phyloP scores from a whole-genome alignment of 73 alveolate species.

The Paramecium sonneborni region DNA sequence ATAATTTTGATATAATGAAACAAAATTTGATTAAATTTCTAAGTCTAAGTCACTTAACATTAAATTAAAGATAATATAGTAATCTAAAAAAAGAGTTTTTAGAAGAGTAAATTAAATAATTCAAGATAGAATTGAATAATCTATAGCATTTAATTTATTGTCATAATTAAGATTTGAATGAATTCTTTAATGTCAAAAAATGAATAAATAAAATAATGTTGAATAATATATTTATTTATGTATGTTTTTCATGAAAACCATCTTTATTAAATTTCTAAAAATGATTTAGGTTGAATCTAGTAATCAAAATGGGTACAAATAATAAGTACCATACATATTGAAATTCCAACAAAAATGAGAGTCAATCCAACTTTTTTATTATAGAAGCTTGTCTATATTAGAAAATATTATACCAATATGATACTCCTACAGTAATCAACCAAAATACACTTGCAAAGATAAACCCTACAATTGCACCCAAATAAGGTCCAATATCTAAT shows the following conservation, averaged over 20 bases:
- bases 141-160: not conserved
- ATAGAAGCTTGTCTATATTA: constrained; percentile 44
- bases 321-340: not conserved
- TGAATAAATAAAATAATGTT: not conserved
- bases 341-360: not conserved
- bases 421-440: constrained; percentile 42
- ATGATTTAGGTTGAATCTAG: not conserved
- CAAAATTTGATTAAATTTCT: not conserved
- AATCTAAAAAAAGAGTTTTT: not conserved
- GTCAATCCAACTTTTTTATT: constrained; percentile 13
- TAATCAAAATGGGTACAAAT: constrained; percentile 22
- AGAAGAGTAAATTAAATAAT: not conserved
- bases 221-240: not conserved
- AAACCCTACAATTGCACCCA: constrained; percentile 50
- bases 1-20: not conserved
- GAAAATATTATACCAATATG: constrained; percentile 4
- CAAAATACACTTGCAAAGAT: constrained; percentile 49
- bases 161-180: not conserved
- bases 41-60: not conserved
- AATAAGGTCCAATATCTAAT: constrained; percentile 36
- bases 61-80: not conserved
- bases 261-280: not conserved
- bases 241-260: not conserved
- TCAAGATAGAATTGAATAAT: not conserved
- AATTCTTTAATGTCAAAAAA: not conserved